Evolutionary conservation across 2,329 filamentous ascomycete genomes (phyloP).

Genomic region (Hypoxylon sp.): DNA sequence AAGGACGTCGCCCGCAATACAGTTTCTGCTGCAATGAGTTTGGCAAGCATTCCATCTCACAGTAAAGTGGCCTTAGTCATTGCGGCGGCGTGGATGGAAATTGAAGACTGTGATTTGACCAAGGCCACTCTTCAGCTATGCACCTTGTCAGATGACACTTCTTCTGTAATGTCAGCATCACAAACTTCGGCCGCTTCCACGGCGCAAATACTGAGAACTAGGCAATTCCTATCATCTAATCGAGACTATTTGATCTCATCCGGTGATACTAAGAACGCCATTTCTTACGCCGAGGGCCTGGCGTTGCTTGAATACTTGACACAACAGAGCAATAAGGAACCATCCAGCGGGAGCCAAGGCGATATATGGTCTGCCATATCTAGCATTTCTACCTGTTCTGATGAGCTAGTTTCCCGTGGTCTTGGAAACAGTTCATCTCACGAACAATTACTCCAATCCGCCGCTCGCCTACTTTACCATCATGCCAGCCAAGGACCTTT

Average conservation of each 20-base stretch:
- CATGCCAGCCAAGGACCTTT: constrained; percentile 72
- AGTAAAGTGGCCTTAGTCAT: constrained; percentile 59
- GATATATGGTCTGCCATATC: constrained; percentile 62
- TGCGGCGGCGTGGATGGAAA: constrained; percentile 73
- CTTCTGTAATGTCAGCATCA: constrained; percentile 28
- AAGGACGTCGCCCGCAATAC: constrained; percentile 68
- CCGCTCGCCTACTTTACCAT: constrained; percentile 70
- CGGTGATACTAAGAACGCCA: constrained; percentile 57
- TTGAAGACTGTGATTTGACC: constrained; percentile 53
- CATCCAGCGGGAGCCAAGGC: constrained; percentile 59
- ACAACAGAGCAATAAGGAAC: constrained; percentile 51
- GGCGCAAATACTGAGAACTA: constrained; percentile 59
- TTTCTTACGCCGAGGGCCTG: constrained; percentile 67
- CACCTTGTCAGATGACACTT: constrained; percentile 46
- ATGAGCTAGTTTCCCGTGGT: constrained; percentile 52
- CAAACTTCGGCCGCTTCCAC: constrained; percentile 44
- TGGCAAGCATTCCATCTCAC: constrained; percentile 37
- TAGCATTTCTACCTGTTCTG: constrained; percentile 53
- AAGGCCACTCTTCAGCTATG: constrained; percentile 53
- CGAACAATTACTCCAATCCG: constrained; percentile 75
- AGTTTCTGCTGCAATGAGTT: constrained; percentile 68
- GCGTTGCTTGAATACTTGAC: constrained; percentile 74
- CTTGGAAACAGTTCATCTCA: constrained; percentile 50
- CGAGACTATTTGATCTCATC: constrained; percentile 65
- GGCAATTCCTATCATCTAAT: constrained; percentile 60